Conservation (phyloP, 768 basidiomycete species). For the Rhizopogon roseolus region DNA sequence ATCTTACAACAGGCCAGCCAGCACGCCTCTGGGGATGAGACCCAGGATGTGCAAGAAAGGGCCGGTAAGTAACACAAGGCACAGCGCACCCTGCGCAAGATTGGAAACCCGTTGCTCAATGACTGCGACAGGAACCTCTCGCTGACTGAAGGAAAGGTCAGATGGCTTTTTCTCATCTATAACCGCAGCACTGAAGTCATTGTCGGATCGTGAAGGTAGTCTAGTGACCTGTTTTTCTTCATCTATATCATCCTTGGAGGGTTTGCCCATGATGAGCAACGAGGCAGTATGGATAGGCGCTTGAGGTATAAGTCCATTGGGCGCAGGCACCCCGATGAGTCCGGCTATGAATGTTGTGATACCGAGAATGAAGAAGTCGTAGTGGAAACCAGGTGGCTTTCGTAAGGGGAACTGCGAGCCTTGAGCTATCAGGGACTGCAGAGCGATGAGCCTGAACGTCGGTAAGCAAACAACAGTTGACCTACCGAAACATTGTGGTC, state of each 20-base stretch:
- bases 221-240: constrained; percentile 26
- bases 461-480: constrained; percentile 1
- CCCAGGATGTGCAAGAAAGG: constrained; percentile 79
- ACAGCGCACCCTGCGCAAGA: constrained; percentile 75
- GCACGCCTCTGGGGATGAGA: constrained; percentile 75
- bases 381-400: constrained; percentile 88
- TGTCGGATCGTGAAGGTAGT: constrained; percentile 6
- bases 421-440: constrained; percentile 87
- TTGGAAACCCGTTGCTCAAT: constrained; percentile 95
- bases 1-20: constrained; percentile 83
- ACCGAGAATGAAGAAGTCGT: constrained; percentile 89
- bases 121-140: constrained; percentile 63
- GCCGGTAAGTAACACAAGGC: constrained; percentile 72
- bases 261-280: constrained; percentile 61
- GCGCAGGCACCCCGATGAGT: constrained; percentile 81
- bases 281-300: constrained; percentile 92
- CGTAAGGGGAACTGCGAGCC: constrained; percentile 81
- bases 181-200: background rate
- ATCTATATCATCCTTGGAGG: constrained; percentile 32
- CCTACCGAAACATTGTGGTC: constrained; percentile 90
- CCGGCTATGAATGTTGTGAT: constrained; percentile 87
- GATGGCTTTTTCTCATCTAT: constrained; percentile 22
- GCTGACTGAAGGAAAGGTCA: constrained; percentile 11
- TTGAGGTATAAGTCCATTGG: constrained; percentile 80
- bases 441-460: background rate